phyloP scores from a whole-genome alignment of 129 eudicot genomes.

The Flaveria bidentis region DNA sequence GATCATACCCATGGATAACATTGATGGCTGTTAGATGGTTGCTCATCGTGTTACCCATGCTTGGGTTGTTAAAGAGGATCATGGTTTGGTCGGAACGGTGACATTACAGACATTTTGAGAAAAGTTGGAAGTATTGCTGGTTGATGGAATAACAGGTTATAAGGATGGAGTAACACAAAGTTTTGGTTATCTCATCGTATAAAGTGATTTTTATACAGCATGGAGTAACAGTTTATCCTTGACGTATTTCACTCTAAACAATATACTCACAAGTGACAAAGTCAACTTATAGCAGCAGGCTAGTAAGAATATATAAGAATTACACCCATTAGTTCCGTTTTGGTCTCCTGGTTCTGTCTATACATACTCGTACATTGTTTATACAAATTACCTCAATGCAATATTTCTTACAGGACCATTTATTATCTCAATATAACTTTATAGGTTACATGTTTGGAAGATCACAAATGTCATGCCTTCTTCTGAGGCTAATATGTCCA shows the following conservation, averaged over 20 bases:
- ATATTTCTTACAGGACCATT: too few relatives aligned
- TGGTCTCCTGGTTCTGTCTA: too few relatives aligned
- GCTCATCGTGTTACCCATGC: conserved; percentile 63
- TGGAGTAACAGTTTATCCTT: too few relatives aligned
- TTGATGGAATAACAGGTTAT: conserved; percentile 7
- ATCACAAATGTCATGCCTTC: neutral
- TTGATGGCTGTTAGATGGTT: conserved; percentile 72
- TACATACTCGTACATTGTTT: too few relatives aligned
- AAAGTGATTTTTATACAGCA: neutral
- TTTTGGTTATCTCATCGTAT: neutral
- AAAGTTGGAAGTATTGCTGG: conserved; percentile 42
- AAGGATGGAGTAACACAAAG: neutral
- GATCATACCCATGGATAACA: neutral
- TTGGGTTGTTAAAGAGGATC: conserved; percentile 76
- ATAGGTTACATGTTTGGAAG: neutral
- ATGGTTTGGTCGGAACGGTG: conserved; percentile 41
- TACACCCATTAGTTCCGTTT: too few relatives aligned
- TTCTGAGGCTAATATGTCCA: conserved; percentile 5
- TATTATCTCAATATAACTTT: too few relatives aligned
- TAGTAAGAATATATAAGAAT: too few relatives aligned
- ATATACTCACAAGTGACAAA: too few relatives aligned
- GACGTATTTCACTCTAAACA: too few relatives aligned
- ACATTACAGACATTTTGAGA: conserved; percentile 60
- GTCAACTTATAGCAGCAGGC: too few relatives aligned
- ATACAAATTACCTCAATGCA: too few relatives aligned